Conservation (phyloP, 768 basidiomycete genomes). For the Leccinum longicurvipes region DNA sequence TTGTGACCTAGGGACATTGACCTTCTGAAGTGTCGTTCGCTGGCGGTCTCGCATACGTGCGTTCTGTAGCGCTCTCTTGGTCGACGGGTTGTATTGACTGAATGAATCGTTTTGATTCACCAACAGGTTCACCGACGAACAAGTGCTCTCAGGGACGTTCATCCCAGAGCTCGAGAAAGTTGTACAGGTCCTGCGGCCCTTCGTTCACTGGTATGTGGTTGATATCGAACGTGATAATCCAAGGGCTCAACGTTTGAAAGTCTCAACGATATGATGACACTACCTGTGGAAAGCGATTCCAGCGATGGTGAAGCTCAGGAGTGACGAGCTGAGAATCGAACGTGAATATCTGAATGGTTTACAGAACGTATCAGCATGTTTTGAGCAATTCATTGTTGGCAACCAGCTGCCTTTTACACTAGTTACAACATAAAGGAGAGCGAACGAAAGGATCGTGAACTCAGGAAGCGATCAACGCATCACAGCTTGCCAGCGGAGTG, state of each 20-base stretch:
- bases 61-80: slow-evolving; percentile 11
- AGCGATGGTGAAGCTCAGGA: slow-evolving; percentile 4
- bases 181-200: slow-evolving; percentile 58
- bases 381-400: neutral
- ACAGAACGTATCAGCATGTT: neutral
- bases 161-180: slow-evolving; percentile 56
- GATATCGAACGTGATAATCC: neutral
- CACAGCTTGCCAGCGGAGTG: slow-evolving; percentile 4
- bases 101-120: neutral
- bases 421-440: neutral
- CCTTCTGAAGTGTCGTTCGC: slow-evolving; percentile 77
- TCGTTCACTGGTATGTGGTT: slow-evolving; percentile 68
- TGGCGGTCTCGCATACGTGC: slow-evolving; percentile 64
- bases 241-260: slow-evolving; percentile 32
- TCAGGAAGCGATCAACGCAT: slow-evolving; percentile 18
- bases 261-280: slow-evolving; percentile 70
- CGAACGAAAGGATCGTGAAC: neutral
- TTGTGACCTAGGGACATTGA: slow-evolving; percentile 72
- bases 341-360: slow-evolving; percentile 3
- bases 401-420: neutral
- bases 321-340: slow-evolving; percentile 1
- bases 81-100: slow-evolving; percentile 17
- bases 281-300: slow-evolving; percentile 34
- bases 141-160: slow-evolving; percentile 67
- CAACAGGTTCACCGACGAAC: slow-evolving; percentile 66